Evolutionary conservation across 2,329 filamentous ascomycete species (phyloP).

Genomic region (Cytospora paraplurivora): DNA sequence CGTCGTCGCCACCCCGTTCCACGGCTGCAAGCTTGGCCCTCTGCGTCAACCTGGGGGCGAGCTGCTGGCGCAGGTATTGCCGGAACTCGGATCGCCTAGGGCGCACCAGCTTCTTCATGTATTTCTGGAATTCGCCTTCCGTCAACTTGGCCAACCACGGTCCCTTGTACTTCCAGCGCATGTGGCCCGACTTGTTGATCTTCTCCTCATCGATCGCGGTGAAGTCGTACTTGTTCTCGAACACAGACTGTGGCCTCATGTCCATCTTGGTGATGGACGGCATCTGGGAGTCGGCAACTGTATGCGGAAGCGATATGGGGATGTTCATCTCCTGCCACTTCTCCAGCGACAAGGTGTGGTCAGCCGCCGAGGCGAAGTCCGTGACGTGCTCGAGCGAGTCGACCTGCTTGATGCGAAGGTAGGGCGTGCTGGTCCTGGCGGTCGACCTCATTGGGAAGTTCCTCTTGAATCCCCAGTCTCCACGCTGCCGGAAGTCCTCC

Average conservation of each 20-base stretch:
- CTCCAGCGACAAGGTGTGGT: constrained; percentile 76
- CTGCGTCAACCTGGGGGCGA: constrained; percentile 50
- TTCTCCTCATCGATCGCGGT: constrained; percentile 46
- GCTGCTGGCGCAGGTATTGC: constrained; percentile 51
- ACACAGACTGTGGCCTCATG: constrained; percentile 52
- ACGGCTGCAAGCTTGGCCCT: constrained; percentile 41
- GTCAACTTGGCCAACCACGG: constrained; percentile 67
- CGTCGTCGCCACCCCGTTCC: constrained; percentile 41
- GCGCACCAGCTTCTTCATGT: constrained; percentile 56
- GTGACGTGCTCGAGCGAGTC: constrained; percentile 88
- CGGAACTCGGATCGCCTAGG: constrained; percentile 58
- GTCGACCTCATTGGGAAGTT: constrained; percentile 77
- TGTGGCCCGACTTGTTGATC: constrained; percentile 43
- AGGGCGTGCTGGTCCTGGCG: constrained; percentile 69
- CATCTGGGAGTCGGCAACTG: not conserved
- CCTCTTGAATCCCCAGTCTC: constrained; percentile 93
- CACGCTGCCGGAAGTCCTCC: constrained; percentile 68
- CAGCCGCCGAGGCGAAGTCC: constrained; percentile 80
- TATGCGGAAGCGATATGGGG: constrained; percentile 60
- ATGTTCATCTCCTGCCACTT: constrained; percentile 87
- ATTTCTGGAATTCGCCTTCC: constrained; percentile 61
- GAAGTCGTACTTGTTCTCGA: constrained; percentile 59
- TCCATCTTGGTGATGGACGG: constrained; percentile 23
- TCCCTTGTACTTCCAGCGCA: constrained; percentile 67
- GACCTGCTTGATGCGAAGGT: constrained; percentile 74